Evolutionary conservation across 2,329 filamentous ascomycete species (phyloP), one percentile per base, ranked within the genome.

Genomic region (Ophiobolus disseminans): DNA sequence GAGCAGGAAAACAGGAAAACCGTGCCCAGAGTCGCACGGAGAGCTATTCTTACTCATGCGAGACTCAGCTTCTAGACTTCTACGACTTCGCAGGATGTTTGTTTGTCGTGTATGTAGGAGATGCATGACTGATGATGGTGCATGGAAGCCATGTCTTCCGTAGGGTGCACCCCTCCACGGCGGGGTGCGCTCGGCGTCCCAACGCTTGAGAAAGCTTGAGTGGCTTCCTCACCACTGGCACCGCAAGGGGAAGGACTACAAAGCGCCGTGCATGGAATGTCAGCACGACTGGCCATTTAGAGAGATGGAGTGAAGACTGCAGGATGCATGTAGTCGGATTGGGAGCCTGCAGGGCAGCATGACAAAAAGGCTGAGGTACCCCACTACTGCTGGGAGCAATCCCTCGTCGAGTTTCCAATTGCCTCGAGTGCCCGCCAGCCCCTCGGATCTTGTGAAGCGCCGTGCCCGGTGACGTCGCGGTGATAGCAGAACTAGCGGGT

Each of bases 91-190:
- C 30, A 32, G 16, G 16, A 32, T 32, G 30, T 32, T 32, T 14
- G 16, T 7, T 32, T 7, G n/a, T 7, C 20, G 23, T 21, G 11
- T 22, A 2, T 22, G 25, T n/a, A 26, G 11, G 20, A 28, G 23
- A 40, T 30, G 14, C 38, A 40, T 31, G 38, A 40, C 38, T 40
- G 38, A 40, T 40, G 13, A 20, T 14, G 7, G 11, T 40, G 38
- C 23, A 40, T 28, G 5, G 10, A 11, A 30, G 25, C 38, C 21
- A 30, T 40, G 11, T 21, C 37, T 13, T 5, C 4, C 3, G 26
- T 5, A 40, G 30, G 30, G 13, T 32, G n/a, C 16, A 14, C 16
- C 16, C 30, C 13, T 11, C 30, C 30, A n/a, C 6, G 30, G 30
- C 16, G 30, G n/a, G 30, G 10, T 32, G 30, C 7, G 13, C 30